Percentiles rank a stretch among this genome's conserved stretches.
Conservation (phyloP, 2,329 filamentous ascomycete genomes). For the Claviceps spartinae region DNA sequence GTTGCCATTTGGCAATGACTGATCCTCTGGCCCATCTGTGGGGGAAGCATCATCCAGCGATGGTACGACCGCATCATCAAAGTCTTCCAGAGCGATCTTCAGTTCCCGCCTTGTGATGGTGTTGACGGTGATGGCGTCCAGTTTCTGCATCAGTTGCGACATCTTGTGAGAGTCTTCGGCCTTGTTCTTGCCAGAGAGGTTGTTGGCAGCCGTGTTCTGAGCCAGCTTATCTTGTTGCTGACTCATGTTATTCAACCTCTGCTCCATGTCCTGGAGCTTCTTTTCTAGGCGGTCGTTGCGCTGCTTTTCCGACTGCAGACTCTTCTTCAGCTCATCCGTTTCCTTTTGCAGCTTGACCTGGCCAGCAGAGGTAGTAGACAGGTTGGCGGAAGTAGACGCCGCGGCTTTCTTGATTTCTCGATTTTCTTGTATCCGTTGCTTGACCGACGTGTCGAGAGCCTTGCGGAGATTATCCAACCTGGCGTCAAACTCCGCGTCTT, state of each 20-base stretch:
- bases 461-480: not conserved
- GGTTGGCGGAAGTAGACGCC: not conserved
- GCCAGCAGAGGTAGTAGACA: not conserved
- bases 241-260: constrained; percentile 4
- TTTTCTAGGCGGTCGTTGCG: constrained; percentile 12
- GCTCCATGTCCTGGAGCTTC: constrained; percentile 12
- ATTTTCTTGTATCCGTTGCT: not conserved
- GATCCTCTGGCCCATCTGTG: not conserved
- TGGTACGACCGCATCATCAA: constrained; percentile 2
- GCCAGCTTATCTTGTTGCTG: not conserved
- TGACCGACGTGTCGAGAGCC: not conserved
- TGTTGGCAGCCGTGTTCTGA: not conserved
- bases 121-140: not conserved
- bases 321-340: constrained; percentile 1
- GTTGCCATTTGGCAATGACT: not conserved
- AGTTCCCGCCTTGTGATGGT: constrained; percentile 2
- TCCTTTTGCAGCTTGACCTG: constrained; percentile 3
- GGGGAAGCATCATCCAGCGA: not conserved
- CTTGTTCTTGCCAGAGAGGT: not conserved
- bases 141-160: not conserved
- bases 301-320: constrained; percentile 2
- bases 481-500: constrained; percentile 1
- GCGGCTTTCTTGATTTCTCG: not conserved
- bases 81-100: not conserved
- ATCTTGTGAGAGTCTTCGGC: not conserved